Base-by-base conservation (phyloP, 345 rosid species). In the Clausena lansium region DNA sequence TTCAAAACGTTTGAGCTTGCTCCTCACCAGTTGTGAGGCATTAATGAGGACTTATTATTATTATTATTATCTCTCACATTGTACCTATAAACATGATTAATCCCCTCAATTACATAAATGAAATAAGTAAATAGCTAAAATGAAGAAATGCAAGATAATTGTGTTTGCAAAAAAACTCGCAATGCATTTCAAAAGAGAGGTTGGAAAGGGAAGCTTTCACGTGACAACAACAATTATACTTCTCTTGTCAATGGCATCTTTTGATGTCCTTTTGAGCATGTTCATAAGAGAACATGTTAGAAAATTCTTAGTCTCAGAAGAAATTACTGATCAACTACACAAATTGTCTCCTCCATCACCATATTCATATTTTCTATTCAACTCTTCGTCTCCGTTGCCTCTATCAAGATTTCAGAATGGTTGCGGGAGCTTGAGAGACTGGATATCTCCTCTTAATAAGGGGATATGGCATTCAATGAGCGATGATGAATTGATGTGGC, bases 401-500 rank as follows among this genome's bases (percentile, higher is more conserved):
- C 9, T 50, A 7, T 38, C 7, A 58, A 15, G 38, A 30, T 60
- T 57, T 52, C 69, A 25, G 9, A 54, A n/a, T 45, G 50, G 50
- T 13, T 13, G 14, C 10, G 1, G 60, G 17, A 59, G 54, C 5
- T 38, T 67, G 30, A 73, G 8, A 32, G 30, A 70, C 20, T 75
- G 73, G 76, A 33, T 17, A 25, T 27, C 73, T 36, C 77, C 84
- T 17, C 57, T 6, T 17, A 19, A 15, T 7, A 15, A 14, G 62
- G 38, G 74, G 25, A 24, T 22, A 0, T 70, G 78, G 83, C 87
- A 85, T 78, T 73, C 83, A 1, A 83, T 89, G 90, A 72, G 25
- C 5, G 90, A 89, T 22, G 76, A 78, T 62, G 87, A 87, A 61
- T 65, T 86, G 9, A 36, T 80, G 54, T 74, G 84, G 77, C 76